Conservation (phyloP, 768 basidiomycete species). For the Rhizopogon sp. region DNA sequence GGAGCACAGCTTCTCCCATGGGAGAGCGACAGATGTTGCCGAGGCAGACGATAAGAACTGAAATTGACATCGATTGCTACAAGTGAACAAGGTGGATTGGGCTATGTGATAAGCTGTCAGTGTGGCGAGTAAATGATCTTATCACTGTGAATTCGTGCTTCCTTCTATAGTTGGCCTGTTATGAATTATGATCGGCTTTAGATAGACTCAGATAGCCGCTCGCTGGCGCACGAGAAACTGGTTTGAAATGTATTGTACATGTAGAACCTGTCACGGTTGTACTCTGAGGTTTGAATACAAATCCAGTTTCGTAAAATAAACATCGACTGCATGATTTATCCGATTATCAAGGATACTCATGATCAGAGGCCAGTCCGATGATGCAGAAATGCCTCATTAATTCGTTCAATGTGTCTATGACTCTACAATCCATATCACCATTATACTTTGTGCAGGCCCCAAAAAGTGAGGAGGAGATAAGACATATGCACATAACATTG, state of each 20-base stretch:
- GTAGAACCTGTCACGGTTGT: too few species aligned
- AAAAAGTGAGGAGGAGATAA: neutral
- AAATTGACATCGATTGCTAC: constrained; percentile 28
- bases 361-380: neutral
- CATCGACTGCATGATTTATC: too few species aligned
- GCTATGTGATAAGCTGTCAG: too few species aligned
- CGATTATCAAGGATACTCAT: too few species aligned
- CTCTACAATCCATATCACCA: neutral
- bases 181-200: too few species aligned
- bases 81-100: neutral
- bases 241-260: too few species aligned
- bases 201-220: too few species aligned
- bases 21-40: constrained; percentile 90
- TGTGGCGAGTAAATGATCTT: neutral
- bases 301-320: too few species aligned
- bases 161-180: neutral
- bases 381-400: neutral
- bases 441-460: neutral
- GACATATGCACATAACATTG: neutral
- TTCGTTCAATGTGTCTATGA: neutral
- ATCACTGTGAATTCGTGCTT: neutral
- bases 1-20: constrained; percentile 87
- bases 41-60: constrained; percentile 73
- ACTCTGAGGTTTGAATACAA: too few species aligned
- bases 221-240: too few species aligned